These are phyloP conservation scores for Didymella pomorum DNA, from an alignment of 2,329 filamentous ascomycete genomes.

Conservation along the genomic window DNA sequence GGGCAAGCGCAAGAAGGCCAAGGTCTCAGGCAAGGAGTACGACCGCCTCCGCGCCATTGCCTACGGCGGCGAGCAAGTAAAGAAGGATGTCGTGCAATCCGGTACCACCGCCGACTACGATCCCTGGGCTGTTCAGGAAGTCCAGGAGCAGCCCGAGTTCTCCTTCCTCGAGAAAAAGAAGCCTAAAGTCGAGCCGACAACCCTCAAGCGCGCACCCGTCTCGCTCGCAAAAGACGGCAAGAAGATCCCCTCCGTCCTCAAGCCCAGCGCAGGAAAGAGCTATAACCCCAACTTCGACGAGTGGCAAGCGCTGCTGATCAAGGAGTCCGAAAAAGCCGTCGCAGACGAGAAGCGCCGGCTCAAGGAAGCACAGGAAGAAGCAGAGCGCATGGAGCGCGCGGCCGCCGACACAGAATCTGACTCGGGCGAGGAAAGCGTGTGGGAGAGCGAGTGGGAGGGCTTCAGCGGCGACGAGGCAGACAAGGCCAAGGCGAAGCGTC, in stretches of 20 bases:
- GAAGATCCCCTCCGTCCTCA: conserved; percentile 76
- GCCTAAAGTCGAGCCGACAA: conserved; percentile 74
- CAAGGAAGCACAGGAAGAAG: conserved; percentile 70
- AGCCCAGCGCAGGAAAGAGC: conserved; percentile 82
- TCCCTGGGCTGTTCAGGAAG: conserved; percentile 72
- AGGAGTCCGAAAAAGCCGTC: conserved; percentile 80
- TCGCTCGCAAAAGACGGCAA: conserved; percentile 86
- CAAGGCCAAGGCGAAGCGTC: conserved; percentile 75
- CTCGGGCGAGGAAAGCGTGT: conserved; percentile 87
- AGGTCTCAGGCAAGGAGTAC: conserved; percentile 86
- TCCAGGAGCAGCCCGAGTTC: conserved; percentile 62
- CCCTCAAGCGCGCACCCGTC: conserved; percentile 78
- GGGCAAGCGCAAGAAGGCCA: conserved; percentile 75
- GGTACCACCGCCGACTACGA: conserved; percentile 72
- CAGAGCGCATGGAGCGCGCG: conserved; percentile 71
- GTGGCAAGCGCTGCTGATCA: conserved; percentile 78
- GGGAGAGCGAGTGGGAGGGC: conserved; percentile 83
- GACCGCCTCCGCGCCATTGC: conserved; percentile 79
- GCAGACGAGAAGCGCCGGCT: conserved; percentile 79
- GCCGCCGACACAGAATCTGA: conserved; percentile 78
- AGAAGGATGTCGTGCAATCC: conserved; percentile 59
- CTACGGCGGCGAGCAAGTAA: conserved; percentile 68
- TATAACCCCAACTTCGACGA: conserved; percentile 92
- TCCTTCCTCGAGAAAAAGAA: conserved; percentile 73
- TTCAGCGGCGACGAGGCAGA: conserved; percentile 54